Evolutionary conservation across 2,329 filamentous ascomycete species (phyloP).

Genomic region (Macrophomina tecta): DNA sequence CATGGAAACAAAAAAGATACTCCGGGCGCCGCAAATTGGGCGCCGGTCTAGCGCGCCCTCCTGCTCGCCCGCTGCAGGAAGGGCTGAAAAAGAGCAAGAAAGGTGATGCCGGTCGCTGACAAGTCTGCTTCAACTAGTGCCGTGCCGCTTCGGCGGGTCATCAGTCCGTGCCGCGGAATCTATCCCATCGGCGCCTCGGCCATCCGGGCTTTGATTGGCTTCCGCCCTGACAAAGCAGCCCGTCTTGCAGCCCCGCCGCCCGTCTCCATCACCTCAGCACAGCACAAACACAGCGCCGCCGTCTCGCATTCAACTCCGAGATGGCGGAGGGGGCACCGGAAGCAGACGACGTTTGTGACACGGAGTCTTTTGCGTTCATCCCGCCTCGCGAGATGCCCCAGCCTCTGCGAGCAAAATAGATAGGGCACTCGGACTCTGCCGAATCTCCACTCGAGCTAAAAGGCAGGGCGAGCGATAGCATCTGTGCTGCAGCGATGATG

Average conservation of each 20-base stretch:
- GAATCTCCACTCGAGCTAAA: neutral
- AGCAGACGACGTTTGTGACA: no score
- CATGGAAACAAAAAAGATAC: no score
- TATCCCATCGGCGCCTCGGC: neutral
- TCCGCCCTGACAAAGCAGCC: neutral
- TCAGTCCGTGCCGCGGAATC: neutral
- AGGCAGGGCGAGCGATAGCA: neutral
- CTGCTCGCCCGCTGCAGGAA: neutral
- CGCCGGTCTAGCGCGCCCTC: neutral
- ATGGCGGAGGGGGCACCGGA: no score
- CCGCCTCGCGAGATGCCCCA: no score
- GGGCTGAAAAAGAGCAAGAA: neutral
- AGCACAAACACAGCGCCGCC: no score
- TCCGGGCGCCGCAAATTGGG: neutral
- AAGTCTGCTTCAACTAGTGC: neutral
- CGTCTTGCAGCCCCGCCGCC: neutral
- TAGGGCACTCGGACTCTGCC: neutral
- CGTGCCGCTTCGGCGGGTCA: slow-evolving; percentile 14
- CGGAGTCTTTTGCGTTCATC: no score
- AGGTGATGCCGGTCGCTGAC: neutral
- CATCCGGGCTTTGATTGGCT: neutral
- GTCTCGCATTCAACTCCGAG: no score
- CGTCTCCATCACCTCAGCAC: no score
- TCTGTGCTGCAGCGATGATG: neutral
- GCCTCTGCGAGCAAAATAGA: neutral